Base-by-base conservation (phyloP, 1,139 yeast genomes). In the Lodderomyces elongisporus region DNA sequence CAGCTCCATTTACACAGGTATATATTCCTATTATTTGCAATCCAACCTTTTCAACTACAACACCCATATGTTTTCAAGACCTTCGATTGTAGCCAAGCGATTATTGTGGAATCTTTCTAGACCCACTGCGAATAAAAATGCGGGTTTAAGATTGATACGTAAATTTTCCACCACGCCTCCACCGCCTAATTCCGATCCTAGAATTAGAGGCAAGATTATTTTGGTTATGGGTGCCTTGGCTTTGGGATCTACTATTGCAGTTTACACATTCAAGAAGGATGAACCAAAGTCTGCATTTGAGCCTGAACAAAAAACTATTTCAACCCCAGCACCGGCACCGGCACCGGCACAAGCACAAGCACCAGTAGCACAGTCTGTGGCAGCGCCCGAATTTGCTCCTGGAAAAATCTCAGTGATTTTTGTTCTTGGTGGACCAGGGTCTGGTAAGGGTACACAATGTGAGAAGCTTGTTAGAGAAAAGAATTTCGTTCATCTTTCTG, bases 401-500 rank as follows among this genome's bases (percentile, higher is more conserved):
- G 79, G 78, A 26, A 76, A 80, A 38, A 75, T 85, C 21, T 76
- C 85, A 21, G 95, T 91, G 5, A 72, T 91, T 18, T 91, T 85
- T 56, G 96, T 91, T 5, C 74, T 91, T 25, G 95, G 95, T 22
- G 87, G 89, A 2, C 89, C 89, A 3, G 96, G 98, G 12, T 82
- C 95, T 13, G 98, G 98, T 27, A 91, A 91, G 55, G 98, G 98
- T 38, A 91, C 98, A 2, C 98, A 91, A 60, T 87, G 96, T 64
- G 84, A 80, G 27, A 83, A 76, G 50, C 70, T 91, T 38, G 96
- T 91, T 28, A 62, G 70, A 14, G 85, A 88, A 49, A 83, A 76
- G 53, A 80, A 83, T 10, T 91, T 89, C 56, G 79, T 84, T 25
- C 98, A 91, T 56, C 66, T 91, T 34, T 80, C 94, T 23, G 98